These are phyloP conservation scores for Fagus sylvatica DNA, from an alignment of 306 rosid species.

Conservation along the genomic window DNA sequence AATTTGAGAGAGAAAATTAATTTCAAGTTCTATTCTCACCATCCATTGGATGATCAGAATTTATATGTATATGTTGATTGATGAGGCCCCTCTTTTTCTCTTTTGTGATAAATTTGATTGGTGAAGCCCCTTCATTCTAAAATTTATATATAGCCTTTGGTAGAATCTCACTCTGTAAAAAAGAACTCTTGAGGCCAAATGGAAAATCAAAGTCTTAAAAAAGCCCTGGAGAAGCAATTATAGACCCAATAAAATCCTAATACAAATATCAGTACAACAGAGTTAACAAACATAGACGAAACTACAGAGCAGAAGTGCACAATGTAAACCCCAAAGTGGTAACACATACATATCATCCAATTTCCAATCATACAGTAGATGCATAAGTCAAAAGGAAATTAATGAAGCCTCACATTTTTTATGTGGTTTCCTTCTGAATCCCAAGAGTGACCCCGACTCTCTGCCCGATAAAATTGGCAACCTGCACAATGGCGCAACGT, in stretches of 20 bases:
- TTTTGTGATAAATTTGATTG: background rate
- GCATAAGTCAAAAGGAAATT: background rate
- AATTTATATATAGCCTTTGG: background rate
- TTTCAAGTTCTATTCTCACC: background rate
- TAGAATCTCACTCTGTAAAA: background rate
- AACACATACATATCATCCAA: background rate
- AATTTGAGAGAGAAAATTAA: background rate
- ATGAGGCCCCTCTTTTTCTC: background rate
- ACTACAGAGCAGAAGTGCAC: conserved; percentile 9
- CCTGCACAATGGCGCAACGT: conserved; percentile 85
- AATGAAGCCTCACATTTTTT: conserved; percentile 55
- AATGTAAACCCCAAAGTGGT: conserved; percentile 17
- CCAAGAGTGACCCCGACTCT: conserved; percentile 77
- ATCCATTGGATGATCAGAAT: background rate
- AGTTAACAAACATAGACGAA: background rate
- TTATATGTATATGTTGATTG: background rate
- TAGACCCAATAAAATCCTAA: background rate
- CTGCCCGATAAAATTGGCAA: conserved; percentile 90
- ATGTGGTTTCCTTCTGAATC: conserved; percentile 87
- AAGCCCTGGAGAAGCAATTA: background rate
- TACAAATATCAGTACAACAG: background rate
- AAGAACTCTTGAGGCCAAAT: background rate
- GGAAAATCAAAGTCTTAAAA: background rate
- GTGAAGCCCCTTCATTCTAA: background rate
- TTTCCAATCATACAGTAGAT: conserved; percentile 14